phyloP scores from a whole-genome alignment of 371 early-diverging fungal species.

The Mucor ambiguus region DNA sequence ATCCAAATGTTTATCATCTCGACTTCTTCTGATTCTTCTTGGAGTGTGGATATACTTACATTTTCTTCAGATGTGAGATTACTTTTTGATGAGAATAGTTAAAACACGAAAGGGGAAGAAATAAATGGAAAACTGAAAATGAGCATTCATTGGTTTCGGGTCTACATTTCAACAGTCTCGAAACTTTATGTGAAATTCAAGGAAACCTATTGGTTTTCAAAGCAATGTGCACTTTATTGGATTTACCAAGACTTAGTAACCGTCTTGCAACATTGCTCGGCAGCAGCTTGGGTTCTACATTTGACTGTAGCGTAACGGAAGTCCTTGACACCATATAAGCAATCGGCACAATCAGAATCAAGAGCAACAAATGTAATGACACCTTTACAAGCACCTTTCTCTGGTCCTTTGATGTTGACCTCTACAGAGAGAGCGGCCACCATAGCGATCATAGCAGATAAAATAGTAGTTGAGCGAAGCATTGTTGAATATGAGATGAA shows the following conservation, averaged over 20 bases:
- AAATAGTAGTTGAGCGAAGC: background rate
- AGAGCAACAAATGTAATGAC: constrained; percentile 7
- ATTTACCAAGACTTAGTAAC: constrained; percentile 6
- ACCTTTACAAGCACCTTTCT: constrained; percentile 2
- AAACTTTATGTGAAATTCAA: background rate
- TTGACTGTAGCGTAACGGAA: background rate
- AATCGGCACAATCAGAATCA: constrained; percentile 4
- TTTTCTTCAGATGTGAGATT: background rate
- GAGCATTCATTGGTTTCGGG: background rate
- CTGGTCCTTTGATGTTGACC: background rate
- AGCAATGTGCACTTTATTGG: background rate
- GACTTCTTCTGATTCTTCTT: background rate
- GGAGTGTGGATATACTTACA: background rate
- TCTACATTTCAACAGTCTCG: background rate
- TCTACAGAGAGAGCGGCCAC: background rate
- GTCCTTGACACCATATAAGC: constrained; percentile 7
- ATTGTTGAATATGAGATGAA: background rate
- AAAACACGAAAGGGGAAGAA: background rate
- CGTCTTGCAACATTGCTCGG: background rate
- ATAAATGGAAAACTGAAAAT: background rate
- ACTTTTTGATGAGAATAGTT: background rate
- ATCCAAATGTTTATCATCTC: background rate
- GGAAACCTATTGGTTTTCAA: background rate
- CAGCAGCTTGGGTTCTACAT: constrained; percentile 1
- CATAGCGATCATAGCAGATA: background rate